These are phyloP conservation scores for Russula emetica DNA, from an alignment of 768 basidiomycete species.

Conservation along the genomic window DNA sequence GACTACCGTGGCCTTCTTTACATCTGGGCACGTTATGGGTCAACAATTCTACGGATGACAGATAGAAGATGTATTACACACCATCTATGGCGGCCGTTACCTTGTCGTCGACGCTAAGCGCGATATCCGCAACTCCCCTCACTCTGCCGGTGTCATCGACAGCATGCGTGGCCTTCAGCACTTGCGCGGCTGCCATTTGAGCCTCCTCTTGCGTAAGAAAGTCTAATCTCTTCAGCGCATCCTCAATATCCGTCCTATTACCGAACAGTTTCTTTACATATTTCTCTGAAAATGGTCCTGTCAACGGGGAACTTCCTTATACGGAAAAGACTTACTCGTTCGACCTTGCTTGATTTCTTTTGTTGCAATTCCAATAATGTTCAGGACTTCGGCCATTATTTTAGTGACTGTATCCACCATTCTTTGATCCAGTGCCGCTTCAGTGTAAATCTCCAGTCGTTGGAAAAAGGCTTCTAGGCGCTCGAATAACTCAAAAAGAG, in stretches of 20 bases:
- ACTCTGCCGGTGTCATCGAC: background rate
- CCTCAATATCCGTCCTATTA: background rate
- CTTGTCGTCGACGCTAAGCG: background rate
- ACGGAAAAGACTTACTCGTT: background rate
- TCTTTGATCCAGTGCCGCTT: background rate
- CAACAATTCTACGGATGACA: too few species aligned
- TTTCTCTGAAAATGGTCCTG: background rate
- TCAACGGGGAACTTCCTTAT: background rate
- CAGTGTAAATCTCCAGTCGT: background rate
- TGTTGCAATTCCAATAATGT: background rate
- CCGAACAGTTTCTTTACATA: background rate
- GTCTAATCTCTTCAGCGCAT: background rate
- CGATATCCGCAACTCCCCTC: background rate
- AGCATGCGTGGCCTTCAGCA: background rate
- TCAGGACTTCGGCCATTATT: background rate
- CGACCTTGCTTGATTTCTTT: background rate
- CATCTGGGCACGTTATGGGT: background rate
- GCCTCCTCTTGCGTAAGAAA: background rate
- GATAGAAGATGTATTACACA: too few species aligned
- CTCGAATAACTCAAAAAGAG: background rate
- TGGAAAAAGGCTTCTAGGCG: background rate
- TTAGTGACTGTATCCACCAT: background rate
- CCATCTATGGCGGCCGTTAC: too few species aligned
- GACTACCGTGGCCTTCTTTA: background rate
- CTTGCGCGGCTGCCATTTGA: background rate